Base-by-base conservation (phyloP, 768 basidiomycete species). In the Boletales sp. region DNA sequence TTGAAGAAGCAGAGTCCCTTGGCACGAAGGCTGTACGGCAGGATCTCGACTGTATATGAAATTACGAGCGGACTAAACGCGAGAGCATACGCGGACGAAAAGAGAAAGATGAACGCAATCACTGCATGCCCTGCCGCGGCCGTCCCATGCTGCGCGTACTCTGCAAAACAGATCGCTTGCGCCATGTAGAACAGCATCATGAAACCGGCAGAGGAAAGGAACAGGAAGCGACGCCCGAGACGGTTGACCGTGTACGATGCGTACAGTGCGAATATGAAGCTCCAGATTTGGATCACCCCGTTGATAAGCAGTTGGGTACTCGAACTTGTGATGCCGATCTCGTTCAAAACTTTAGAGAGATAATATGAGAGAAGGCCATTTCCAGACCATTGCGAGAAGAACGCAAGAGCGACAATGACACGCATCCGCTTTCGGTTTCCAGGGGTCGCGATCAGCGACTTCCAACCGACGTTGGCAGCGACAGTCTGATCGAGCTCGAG, bases 1-100 rank as follows among this genome's bases (percentile, higher is more conserved):
- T 84, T 86, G 84, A 90, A 87, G 32, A 87, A 62, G 8, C 87
- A 83, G 53, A 88, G 84, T 0, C 89, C 89, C 59, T 83, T 88
- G 10, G 90, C 90, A 45, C 91, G 83, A 51, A 92, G 83, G 51
- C 73, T 76, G 68, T 82, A 90, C 0, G 90, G 90, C 4, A 93
- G 67, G 55, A 94, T 91, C 64, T 94, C 92, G 50, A 92, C 71
- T 7, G 79, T 76, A 56, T 82, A 84, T 0, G 76, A 60, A 29
- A 81, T 66, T 21, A 87, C 71, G 68, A 92, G 77, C 5, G 90
- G 88, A 2, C 84, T 84, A 63, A 90, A 90, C 24, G 86, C 86
- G 49, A 90, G 73, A 58, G 88, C 84, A 52, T 82, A 82, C 19
- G 65, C 57, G 58, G 72, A 73, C 24, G 70, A 66, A 57, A 73